These are phyloP conservation scores for Hymenoscyphus infarciens DNA, from an alignment of 2,329 filamentous ascomycete species.

Conservation along the genomic window DNA sequence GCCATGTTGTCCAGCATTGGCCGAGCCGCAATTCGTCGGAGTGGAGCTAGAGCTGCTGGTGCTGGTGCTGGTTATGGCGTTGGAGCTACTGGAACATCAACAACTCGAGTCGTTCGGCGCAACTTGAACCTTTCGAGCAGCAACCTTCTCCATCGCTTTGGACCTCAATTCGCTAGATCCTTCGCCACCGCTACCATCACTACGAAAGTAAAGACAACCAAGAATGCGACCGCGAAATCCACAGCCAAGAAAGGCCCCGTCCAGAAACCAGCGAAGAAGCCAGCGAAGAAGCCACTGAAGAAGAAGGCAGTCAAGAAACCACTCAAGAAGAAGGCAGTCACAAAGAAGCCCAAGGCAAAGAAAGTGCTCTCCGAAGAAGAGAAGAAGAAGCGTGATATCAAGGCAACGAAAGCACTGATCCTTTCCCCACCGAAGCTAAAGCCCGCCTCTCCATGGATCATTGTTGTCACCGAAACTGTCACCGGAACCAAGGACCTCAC, in stretches of 20 bases:
- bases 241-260: constrained; percentile 10
- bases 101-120: constrained; percentile 21
- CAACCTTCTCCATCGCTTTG: constrained; percentile 6
- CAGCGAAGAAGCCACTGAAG: constrained; percentile 6
- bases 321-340: constrained; percentile 17
- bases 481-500: not conserved
- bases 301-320: constrained; percentile 12
- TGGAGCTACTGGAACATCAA: constrained; percentile 28
- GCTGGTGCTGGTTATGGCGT: constrained; percentile 30
- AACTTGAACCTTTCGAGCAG: not conserved
- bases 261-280: constrained; percentile 10
- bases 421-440: constrained; percentile 37
- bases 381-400: constrained; percentile 28
- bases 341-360: constrained; percentile 29
- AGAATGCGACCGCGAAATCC: constrained; percentile 16
- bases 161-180: constrained; percentile 15
- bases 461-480: constrained; percentile 14
- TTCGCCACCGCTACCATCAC: constrained; percentile 27
- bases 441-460: constrained; percentile 26
- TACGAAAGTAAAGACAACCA: constrained; percentile 5
- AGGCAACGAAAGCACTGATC: constrained; percentile 24
- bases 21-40: constrained; percentile 32
- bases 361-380: constrained; percentile 36
- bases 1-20: constrained; percentile 35
- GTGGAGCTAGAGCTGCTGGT: constrained; percentile 20